Conservation (phyloP, 768 basidiomycete genomes). For the Phaeolepiota aurea region DNA sequence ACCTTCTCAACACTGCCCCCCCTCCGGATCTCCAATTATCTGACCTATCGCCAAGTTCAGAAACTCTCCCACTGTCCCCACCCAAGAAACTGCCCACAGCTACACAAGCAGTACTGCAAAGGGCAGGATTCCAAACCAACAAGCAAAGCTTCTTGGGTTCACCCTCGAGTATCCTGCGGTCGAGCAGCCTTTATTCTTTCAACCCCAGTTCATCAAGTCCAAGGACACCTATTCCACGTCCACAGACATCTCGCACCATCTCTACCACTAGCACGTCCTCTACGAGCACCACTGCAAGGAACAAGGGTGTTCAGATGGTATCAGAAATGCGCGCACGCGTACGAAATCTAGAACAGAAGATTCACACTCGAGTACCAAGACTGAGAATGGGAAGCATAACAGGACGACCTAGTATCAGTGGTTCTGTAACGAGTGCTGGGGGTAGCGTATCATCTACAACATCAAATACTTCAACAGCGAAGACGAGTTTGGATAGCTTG, state of each 20-base stretch:
- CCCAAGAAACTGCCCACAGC: slow-evolving; percentile 27
- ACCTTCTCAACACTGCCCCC: slow-evolving; percentile 48
- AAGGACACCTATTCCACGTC: slow-evolving; percentile 40
- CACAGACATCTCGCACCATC: slow-evolving; percentile 30
- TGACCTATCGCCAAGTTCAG: slow-evolving; percentile 41
- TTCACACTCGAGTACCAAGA: slow-evolving; percentile 80
- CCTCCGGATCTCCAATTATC: slow-evolving; percentile 54
- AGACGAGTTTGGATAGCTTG: slow-evolving; percentile 33
- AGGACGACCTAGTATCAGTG: slow-evolving; percentile 22
- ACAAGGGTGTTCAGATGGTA: slow-evolving; percentile 86
- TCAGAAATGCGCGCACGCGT: slow-evolving; percentile 87
- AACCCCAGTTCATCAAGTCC: slow-evolving; percentile 33
- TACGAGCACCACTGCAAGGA: slow-evolving; percentile 50
- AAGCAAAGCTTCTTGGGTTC: slow-evolving; percentile 32
- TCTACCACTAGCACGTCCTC: slow-evolving; percentile 32
- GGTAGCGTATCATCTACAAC: slow-evolving; percentile 28
- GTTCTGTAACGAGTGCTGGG: slow-evolving; percentile 21
- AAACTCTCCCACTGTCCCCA: slow-evolving; percentile 27
- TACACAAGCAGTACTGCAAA: slow-evolving; percentile 37
- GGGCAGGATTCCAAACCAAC: slow-evolving; percentile 38
- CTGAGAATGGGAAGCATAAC: slow-evolving; percentile 75
- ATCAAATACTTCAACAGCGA: slow-evolving; percentile 31
- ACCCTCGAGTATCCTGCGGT: slow-evolving; percentile 38
- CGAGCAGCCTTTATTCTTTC: slow-evolving; percentile 45
- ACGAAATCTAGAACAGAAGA: slow-evolving; percentile 75